Base-by-base conservation (phyloP, 2,329 filamentous ascomycete genomes). In the Nemania serpens region DNA sequence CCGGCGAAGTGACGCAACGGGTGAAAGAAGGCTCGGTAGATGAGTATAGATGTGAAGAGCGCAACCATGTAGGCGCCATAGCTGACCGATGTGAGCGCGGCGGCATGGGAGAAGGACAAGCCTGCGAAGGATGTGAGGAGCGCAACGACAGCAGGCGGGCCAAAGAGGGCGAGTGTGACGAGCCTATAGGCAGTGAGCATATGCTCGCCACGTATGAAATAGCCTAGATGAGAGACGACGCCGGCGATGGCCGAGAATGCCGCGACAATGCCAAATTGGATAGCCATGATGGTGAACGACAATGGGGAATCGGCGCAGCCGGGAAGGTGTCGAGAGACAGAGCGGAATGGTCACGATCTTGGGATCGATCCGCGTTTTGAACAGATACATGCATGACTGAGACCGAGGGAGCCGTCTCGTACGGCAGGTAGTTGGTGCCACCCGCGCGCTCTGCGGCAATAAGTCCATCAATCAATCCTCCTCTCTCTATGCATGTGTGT, bases 201-300 rank as follows among this genome's bases (percentile, higher is more conserved):
- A 45, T 66, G 64, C 42, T 66, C 62, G 10, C 64, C 64, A 51
- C 34, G 59, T 29, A 65, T 61, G 39, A 66, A 66, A 47, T 61
- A 62, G 43, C 18, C 22, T 3, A 56, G 55, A 49, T 63, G 60
- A 3, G 64, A 66, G 34, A 56, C 37, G n/a, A 64, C 34, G 33
- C 64, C 64, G 11, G 53, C 60, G 11, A 46, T 12, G 17, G 57
- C 47, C 20, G 60, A 56, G 25, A 52, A 37, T 25, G 47, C 48
- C 15, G 56, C 56, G 9, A 57, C 47, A 22, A 15, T 36, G 3
- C 11, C 57, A 4, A 63, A 25, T 17, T 52, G 22, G 29, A 57
- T 20, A 17, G 52, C 52, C 60, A 63, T 63, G 25, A 17, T 57
- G 3, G 18, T 48, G 36, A 43, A 42, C 34, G 13, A 22, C 39